A percentile compares a stretch with the other conserved stretches of the same genome.
Conservation (phyloP, 202 grass and related monocot genomes). For the Schoenoplectus triqueter region DNA sequence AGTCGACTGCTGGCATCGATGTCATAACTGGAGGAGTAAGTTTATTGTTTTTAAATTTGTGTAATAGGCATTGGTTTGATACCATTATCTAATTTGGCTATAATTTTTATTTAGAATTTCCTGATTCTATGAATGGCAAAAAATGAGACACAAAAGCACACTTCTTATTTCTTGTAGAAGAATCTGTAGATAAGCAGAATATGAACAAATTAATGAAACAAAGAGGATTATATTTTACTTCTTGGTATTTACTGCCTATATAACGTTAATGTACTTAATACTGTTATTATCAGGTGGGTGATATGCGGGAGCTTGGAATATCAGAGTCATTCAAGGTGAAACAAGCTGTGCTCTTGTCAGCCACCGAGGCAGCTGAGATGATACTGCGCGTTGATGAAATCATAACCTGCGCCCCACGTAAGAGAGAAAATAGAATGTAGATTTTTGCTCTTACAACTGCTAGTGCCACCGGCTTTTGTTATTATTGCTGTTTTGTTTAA, state of each 20-base stretch:
- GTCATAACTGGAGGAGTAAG: conserved; percentile 80
- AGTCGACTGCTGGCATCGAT: conserved; percentile 70
- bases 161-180: not conserved
- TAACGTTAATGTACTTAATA: conserved; percentile 5
- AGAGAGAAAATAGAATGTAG: conserved; percentile 92
- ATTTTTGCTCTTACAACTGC: conserved; percentile 1
- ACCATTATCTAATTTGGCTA: not conserved
- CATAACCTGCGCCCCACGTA: conserved; percentile 77
- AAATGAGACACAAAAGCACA: not conserved
- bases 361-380: conserved; percentile 90
- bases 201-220: not conserved
- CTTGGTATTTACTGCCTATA: not conserved
- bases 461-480: not conserved
- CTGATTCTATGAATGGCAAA: not conserved
- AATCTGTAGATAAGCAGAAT: not conserved
- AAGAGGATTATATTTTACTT: not conserved
- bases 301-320: conserved; percentile 89
- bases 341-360: conserved; percentile 83
- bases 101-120: not conserved
- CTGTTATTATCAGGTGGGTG: conserved; percentile 60
- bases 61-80: not conserved
- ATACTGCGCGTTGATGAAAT: conserved; percentile 94
- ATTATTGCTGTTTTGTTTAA: not conserved
- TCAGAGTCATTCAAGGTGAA: conserved; percentile 96
- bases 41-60: conserved; percentile 16